A percentile compares a stretch with the other conserved stretches of the same genome.
These are phyloP conservation scores for Forsythia viridissima DNA, from an alignment of 257 asterid species.

Conservation along the genomic window DNA sequence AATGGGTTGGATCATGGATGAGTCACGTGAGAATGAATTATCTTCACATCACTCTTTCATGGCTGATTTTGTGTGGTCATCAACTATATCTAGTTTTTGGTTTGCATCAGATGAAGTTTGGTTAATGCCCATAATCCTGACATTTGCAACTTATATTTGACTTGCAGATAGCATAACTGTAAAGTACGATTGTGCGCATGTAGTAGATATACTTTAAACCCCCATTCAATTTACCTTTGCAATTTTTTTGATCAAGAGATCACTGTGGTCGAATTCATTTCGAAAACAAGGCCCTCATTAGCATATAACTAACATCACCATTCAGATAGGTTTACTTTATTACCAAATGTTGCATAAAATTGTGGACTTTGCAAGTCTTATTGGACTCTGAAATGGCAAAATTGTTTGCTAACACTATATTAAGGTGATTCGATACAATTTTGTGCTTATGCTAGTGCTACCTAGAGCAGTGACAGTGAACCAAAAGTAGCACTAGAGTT, in stretches of 20 bases:
- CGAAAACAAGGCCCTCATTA: neutral
- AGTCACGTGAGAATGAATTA: neutral
- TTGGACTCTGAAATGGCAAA: neutral
- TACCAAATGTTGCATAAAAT: neutral
- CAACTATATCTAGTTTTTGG: neutral
- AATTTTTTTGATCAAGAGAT: neutral
- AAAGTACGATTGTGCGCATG: neutral
- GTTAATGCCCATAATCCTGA: neutral
- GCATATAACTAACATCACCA: neutral
- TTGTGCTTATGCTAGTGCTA: neutral
- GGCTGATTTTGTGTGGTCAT: neutral
- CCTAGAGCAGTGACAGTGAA: conserved; percentile 2
- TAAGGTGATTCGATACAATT: neutral
- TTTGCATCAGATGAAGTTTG: neutral
- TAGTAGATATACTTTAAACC: neutral
- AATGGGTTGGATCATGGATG: neutral
- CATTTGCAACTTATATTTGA: neutral
- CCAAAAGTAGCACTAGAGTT: neutral
- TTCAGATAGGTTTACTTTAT: neutral
- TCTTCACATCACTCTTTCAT: neutral
- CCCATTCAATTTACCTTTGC: neutral
- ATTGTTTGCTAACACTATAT: conserved; percentile 1
- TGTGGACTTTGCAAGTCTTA: conserved; percentile 4
- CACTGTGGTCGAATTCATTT: neutral
- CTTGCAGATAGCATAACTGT: neutral